Percentiles rank a stretch among this genome's conserved stretches.
phyloP scores from a whole-genome alignment of 495 filamentous ascomycete genomes.

The Hypoxylon trugodes region DNA sequence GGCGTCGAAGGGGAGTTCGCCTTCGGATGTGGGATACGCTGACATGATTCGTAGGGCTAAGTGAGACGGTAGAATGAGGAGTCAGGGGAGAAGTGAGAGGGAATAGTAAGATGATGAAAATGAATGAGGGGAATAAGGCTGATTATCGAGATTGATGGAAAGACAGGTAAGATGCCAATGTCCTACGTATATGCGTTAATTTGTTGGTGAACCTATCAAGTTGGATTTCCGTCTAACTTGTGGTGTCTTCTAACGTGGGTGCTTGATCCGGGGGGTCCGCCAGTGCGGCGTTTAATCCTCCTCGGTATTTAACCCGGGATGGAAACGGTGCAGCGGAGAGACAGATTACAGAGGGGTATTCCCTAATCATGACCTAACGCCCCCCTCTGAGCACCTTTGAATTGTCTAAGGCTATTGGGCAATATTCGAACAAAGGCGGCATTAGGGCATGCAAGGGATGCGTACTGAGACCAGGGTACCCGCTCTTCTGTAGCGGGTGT shows the following conservation, averaged over 20 bases:
- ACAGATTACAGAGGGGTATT: too few relatives aligned
- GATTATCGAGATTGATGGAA: background rate
- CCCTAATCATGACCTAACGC: too few relatives aligned
- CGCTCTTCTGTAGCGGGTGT: background rate
- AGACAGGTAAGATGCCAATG: background rate
- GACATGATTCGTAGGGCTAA: constrained; percentile 10
- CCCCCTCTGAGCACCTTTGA: too few relatives aligned
- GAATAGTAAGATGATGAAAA: background rate
- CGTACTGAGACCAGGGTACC: constrained; percentile 1
- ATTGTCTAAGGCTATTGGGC: background rate
- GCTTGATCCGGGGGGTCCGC: too few relatives aligned
- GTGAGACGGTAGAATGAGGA: background rate
- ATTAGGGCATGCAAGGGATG: constrained; percentile 15
- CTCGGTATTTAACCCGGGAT: too few relatives aligned
- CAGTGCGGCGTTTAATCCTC: too few relatives aligned
- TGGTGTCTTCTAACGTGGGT: too few relatives aligned
- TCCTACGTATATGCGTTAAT: too few relatives aligned
- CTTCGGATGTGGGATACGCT: constrained; percentile 15
- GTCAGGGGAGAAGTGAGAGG: background rate
- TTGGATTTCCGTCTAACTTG: too few relatives aligned
- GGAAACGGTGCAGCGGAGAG: too few relatives aligned
- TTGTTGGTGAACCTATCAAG: too few relatives aligned
- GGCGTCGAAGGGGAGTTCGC: constrained; percentile 40
- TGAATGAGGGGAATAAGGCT: background rate
- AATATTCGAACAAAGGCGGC: background rate